Conservation (phyloP, 2,329 filamentous ascomycete genomes). For the Fonsecaea nubica region DNA sequence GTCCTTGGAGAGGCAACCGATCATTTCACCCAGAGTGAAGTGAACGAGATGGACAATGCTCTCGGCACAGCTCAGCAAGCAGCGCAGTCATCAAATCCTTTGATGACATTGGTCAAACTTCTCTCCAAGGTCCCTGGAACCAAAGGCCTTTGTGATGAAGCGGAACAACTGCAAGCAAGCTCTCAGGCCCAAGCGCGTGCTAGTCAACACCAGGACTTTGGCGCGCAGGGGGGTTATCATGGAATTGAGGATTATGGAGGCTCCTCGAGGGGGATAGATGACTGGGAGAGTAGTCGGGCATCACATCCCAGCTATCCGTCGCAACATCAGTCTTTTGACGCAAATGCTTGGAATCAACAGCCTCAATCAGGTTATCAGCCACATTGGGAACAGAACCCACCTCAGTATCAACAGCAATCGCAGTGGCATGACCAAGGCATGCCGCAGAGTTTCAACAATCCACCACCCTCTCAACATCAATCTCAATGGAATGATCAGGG, state of each 20-base stretch:
- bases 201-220: conserved; percentile 54
- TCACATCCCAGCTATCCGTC: conserved; percentile 42
- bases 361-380: conserved; percentile 32
- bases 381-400: conserved; percentile 21
- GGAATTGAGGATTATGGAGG: conserved; percentile 39
- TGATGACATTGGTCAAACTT: conserved; percentile 72
- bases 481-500: conserved; percentile 28
- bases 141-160: conserved; percentile 70
- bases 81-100: conserved; percentile 50
- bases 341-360: conserved; percentile 24
- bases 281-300: conserved; percentile 43
- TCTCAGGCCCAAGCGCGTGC: conserved; percentile 69
- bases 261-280: conserved; percentile 39
- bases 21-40: conserved; percentile 83
- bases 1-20: conserved; percentile 78
- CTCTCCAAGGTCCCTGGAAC: conserved; percentile 78
- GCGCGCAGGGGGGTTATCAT: conserved; percentile 40
- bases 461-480: conserved; percentile 21
- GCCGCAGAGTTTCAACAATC: conserved; percentile 27
- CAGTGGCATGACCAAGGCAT: conserved; percentile 25
- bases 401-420: conserved; percentile 27
- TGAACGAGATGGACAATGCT: conserved; percentile 78
- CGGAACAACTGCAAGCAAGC: conserved; percentile 65
- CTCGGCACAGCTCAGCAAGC: conserved; percentile 70
- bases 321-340: conserved; percentile 46